phyloP scores from a whole-genome alignment of 1,284 basidiomycete species.

The Fomitopsis pinicola region DNA sequence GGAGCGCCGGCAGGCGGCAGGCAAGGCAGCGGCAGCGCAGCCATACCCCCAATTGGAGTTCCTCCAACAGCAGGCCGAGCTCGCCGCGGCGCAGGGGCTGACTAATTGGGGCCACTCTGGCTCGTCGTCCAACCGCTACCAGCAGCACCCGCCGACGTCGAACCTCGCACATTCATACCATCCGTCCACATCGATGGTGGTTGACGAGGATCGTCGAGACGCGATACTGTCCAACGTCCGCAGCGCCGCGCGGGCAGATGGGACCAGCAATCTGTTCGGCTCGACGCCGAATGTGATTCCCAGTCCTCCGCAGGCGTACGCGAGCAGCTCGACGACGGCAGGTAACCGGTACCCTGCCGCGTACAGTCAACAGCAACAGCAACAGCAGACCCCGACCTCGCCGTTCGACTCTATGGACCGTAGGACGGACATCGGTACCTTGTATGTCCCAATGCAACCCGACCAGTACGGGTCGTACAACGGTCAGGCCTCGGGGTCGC shows the following conservation, averaged over 20 bases:
- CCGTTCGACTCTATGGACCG: slow-evolving; percentile 59
- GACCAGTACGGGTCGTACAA: slow-evolving; percentile 64
- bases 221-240: slow-evolving; percentile 72
- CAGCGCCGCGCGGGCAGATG: slow-evolving; percentile 54
- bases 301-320: slow-evolving; percentile 69
- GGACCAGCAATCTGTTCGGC: slow-evolving; percentile 38
- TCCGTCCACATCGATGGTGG: slow-evolving; percentile 44
- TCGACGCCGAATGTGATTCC: slow-evolving; percentile 51
- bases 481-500: slow-evolving; percentile 26
- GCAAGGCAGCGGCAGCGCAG: slow-evolving; percentile 59
- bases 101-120: slow-evolving; percentile 44
- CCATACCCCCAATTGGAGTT: slow-evolving; percentile 86
- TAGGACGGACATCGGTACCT: slow-evolving; percentile 57
- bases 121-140: slow-evolving; percentile 38
- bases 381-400: slow-evolving; percentile 32
- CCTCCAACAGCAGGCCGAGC: slow-evolving; percentile 88
- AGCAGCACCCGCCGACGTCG: slow-evolving; percentile 46
- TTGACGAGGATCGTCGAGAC: slow-evolving; percentile 65
- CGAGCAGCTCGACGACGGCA: slow-evolving; percentile 44
- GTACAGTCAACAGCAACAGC: slow-evolving; percentile 38
- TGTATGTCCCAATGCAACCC: slow-evolving; percentile 77
- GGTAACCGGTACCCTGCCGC: slow-evolving; percentile 54
- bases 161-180: slow-evolving; percentile 68
- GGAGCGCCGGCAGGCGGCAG: slow-evolving; percentile 73
- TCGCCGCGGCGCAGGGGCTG: slow-evolving; percentile 61